Conservation (phyloP, 225 moss, liverwort and hornwort genomes). For the Physcomitrium patens region DNA sequence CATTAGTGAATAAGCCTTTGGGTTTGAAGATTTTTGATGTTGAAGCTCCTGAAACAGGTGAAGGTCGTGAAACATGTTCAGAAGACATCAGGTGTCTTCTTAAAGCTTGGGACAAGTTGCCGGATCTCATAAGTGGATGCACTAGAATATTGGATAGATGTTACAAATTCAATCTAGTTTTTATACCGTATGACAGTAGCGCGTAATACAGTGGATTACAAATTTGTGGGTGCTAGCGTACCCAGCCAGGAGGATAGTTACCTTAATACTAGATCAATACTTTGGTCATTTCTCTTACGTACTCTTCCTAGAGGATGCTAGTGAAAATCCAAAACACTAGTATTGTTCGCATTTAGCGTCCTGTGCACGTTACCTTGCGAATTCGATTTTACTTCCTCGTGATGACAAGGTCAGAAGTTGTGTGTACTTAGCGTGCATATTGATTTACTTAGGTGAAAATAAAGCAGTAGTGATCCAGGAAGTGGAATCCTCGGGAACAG, state of each 20-base stretch:
- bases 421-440: not conserved
- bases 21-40: slow-evolving; percentile 69
- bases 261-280: not conserved
- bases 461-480: slow-evolving; percentile 60
- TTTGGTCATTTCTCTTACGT: not conserved
- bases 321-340: not conserved
- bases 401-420: slow-evolving; percentile 1
- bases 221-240: slow-evolving; percentile 4
- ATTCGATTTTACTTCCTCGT: not conserved
- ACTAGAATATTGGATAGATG: not conserved
- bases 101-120: slow-evolving; percentile 2
- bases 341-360: not conserved
- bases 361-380: slow-evolving; percentile 7
- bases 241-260: not conserved
- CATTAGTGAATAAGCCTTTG: slow-evolving; percentile 44
- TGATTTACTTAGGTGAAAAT: slow-evolving; percentile 43
- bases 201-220: not conserved
- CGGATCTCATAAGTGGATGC: not conserved
- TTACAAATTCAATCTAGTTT: not conserved
- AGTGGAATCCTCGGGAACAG: slow-evolving; percentile 69
- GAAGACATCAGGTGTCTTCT: slow-evolving; percentile 1
- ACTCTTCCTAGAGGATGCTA: not conserved
- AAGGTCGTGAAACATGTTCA: slow-evolving; percentile 9
- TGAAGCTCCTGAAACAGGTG: slow-evolving; percentile 44
- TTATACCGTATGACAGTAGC: not conserved